Conservation (phyloP, 2,329 filamentous ascomycete genomes). For the Madurella mycetomatis region DNA sequence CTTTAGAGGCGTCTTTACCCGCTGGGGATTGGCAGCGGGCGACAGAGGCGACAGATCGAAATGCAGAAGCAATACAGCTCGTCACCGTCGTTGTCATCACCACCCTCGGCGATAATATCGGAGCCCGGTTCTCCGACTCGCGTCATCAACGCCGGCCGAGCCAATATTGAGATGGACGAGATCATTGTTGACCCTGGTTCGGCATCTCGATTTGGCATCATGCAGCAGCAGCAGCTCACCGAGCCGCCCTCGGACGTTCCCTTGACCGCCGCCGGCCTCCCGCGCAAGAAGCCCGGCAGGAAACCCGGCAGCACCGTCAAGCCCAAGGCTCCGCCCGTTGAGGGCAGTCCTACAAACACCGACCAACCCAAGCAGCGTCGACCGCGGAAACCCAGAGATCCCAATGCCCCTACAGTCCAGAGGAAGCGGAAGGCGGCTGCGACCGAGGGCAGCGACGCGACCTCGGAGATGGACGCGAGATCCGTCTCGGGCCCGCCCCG, state of each 20-base stretch:
- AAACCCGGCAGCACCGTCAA: slow-evolving; percentile 53
- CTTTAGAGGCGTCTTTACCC: not conserved
- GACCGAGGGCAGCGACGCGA: slow-evolving; percentile 34
- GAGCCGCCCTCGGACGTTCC: slow-evolving; percentile 38
- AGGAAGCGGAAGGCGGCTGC: slow-evolving; percentile 51
- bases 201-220: slow-evolving; percentile 32
- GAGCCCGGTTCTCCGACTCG: slow-evolving; percentile 45
- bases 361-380: slow-evolving; percentile 49
- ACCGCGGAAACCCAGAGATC: slow-evolving; percentile 54
- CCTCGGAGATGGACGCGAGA: slow-evolving; percentile 33
- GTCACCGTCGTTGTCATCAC: slow-evolving; percentile 48
- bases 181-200: slow-evolving; percentile 44
- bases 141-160: slow-evolving; percentile 29
- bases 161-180: slow-evolving; percentile 44
- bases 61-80: slow-evolving; percentile 43
- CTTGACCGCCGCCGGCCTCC: slow-evolving; percentile 54
- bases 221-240: slow-evolving; percentile 30
- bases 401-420: slow-evolving; percentile 51
- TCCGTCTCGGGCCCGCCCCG: slow-evolving; percentile 33
- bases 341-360: slow-evolving; percentile 32
- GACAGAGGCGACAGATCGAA: slow-evolving; percentile 28
- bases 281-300: slow-evolving; percentile 60
- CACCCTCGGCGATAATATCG: slow-evolving; percentile 45
- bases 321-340: slow-evolving; percentile 32
- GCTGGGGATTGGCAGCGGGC: slow-evolving; percentile 16